A percentile compares a stretch with the other conserved stretches of the same genome.
Conservation (phyloP, 2,329 filamentous ascomycete species). For the Scorias spongiosa region DNA sequence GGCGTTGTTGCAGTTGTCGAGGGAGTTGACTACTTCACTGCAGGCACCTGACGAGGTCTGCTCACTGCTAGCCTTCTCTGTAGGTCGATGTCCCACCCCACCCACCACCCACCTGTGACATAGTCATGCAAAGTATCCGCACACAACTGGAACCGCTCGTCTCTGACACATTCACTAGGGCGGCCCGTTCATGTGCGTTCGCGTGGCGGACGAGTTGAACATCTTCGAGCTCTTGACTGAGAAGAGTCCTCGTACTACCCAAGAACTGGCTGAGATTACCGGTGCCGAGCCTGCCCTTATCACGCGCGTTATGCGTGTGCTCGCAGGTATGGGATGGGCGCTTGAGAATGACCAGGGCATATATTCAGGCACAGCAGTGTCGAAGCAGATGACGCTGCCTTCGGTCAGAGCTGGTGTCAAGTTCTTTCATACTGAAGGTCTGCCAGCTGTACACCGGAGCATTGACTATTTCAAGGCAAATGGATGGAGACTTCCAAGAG, state of each 20-base stretch:
- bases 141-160: too few species aligned
- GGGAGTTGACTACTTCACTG: not conserved
- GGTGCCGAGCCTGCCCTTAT: constrained; percentile 2
- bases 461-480: constrained; percentile 6
- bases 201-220: constrained; percentile 4
- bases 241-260: constrained; percentile 1
- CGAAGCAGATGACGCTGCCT: constrained; percentile 4
- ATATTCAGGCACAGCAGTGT: constrained; percentile 2
- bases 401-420: constrained; percentile 3
- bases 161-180: not conserved
- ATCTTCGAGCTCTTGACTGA: constrained; percentile 4
- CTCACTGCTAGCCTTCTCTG: not conserved
- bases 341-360: not conserved
- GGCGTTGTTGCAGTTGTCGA: not conserved
- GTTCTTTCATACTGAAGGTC: constrained; percentile 4
- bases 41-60: not conserved
- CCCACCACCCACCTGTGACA: too few species aligned
- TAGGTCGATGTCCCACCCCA: not conserved
- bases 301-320: constrained; percentile 2
- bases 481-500: constrained; percentile 3
- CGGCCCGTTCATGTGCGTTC: constrained; percentile 4
- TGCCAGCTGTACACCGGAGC: constrained; percentile 3
- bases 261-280: constrained; percentile 1
- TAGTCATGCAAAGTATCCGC: too few species aligned
- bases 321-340: constrained; percentile 3